Base-by-base conservation (phyloP, 176 grass and related monocot species). In the Saccharum spontaneum region DNA sequence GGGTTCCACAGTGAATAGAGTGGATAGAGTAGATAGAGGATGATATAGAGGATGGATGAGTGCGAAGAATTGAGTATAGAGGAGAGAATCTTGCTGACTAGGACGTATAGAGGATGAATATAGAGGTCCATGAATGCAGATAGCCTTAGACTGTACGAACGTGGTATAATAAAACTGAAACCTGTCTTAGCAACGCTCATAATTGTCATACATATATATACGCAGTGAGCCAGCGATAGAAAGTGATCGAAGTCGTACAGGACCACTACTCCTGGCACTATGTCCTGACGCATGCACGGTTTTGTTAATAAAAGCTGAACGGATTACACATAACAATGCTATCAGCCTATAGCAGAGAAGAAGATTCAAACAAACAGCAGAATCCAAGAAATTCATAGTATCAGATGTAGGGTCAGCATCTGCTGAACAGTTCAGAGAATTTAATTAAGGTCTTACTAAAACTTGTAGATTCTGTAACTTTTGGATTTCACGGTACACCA, bases 81-180 rank as follows among this genome's bases (percentile, higher is more conserved):
- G n/a, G n/a, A n/a, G n/a, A n/a, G n/a, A n/a, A n/a, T n/a, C n/a
- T n/a, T n/a, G n/a, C n/a, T n/a, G n/a, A n/a, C n/a, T n/a, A n/a
- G n/a, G n/a, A n/a, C n/a, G n/a, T n/a, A n/a, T n/a, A n/a, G n/a
- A n/a, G n/a, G n/a, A n/a, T n/a, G n/a, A n/a, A n/a, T n/a, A n/a
- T n/a, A n/a, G n/a, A n/a, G n/a, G n/a, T n/a, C n/a, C n/a, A n/a
- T n/a, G n/a, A n/a, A n/a, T n/a, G n/a, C n/a, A n/a, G n/a, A n/a
- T n/a, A n/a, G n/a, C n/a, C 48, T 70, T 62, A 89, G 69, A 37
- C 20, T 60, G 87, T 85, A 76, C 77, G 73, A 61, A n/a, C 16
- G 20, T 8, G 22, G 46, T 49, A 69, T 31, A 80, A 80, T 69
- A 85, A 85, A 85, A 45, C 24, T 9, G 4, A 55, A 73, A 75